These are phyloP conservation scores for Nemania serpens DNA, from an alignment of 2,329 filamentous ascomycete genomes.

Conservation along the genomic window DNA sequence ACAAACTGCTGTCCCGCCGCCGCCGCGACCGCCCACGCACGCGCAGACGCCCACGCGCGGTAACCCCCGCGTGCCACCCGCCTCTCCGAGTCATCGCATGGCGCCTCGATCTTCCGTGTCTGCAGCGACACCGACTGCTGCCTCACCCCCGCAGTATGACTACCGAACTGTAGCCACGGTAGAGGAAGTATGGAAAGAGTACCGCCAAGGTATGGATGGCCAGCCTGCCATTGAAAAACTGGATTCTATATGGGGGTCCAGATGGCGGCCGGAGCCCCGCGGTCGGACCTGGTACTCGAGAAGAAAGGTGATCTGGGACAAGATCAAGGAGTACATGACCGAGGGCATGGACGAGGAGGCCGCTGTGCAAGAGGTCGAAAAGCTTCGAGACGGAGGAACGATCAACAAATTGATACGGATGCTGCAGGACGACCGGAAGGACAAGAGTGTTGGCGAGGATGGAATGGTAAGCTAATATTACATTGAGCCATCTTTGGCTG, in stretches of 20 bases:
- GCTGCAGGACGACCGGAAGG: constrained; percentile 45
- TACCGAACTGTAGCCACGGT: constrained; percentile 44
- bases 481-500: constrained; percentile 25
- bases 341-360: constrained; percentile 44
- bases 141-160: constrained; percentile 42
- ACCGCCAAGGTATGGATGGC: constrained; percentile 44
- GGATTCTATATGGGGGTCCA: constrained; percentile 43
- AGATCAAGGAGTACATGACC: constrained; percentile 44
- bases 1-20: constrained; percentile 32
- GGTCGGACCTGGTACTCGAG: constrained; percentile 46
- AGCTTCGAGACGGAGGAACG: constrained; percentile 43
- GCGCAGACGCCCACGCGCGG: constrained; percentile 36
- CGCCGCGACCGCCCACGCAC: constrained; percentile 32
- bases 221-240: constrained; percentile 45
- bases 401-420: constrained; percentile 46
- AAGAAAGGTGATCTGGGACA: constrained; percentile 47
- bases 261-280: constrained; percentile 46
- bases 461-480: constrained; percentile 27
- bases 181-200: constrained; percentile 46
- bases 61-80: constrained; percentile 34
- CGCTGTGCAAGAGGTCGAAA: constrained; percentile 44
- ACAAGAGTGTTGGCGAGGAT: constrained; percentile 40
- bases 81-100: constrained; percentile 38
- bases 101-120: constrained; percentile 36
- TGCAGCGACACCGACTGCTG: constrained; percentile 34